phyloP scores from a whole-genome alignment of 2,329 filamentous ascomycete genomes.

The Ophiostoma ulmi region DNA sequence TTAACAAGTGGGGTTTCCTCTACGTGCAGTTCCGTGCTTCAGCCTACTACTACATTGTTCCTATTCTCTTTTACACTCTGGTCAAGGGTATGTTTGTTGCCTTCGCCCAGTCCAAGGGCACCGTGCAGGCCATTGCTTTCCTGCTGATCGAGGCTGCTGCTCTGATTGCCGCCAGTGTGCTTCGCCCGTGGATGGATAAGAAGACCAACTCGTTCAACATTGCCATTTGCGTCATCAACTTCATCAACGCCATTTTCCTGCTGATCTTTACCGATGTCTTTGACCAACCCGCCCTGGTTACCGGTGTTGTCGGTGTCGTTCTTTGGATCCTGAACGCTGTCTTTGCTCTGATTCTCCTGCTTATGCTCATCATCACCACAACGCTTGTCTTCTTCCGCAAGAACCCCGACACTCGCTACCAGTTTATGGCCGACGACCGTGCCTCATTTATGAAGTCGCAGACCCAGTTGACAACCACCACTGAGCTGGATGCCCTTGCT shows the following conservation, averaged over 20 bases:
- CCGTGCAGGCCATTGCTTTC: conserved; percentile 68
- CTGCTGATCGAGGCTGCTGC: conserved; percentile 69
- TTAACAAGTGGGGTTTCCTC: conserved; percentile 91
- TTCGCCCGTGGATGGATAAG: conserved; percentile 93
- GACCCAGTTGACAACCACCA: conserved; percentile 62
- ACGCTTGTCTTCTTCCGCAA: conserved; percentile 68
- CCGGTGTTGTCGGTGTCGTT: conserved; percentile 75
- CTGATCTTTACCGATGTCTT: conserved; percentile 79
- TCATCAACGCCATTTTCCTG: conserved; percentile 74
- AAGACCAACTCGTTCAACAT: conserved; percentile 90
- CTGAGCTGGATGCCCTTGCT: conserved; percentile 76
- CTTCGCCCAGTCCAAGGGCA: conserved; percentile 61
- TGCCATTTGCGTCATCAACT: conserved; percentile 74
- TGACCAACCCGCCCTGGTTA: conserved; percentile 69
- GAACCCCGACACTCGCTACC: conserved; percentile 81
- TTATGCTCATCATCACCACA: conserved; percentile 68
- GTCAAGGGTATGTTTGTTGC: conserved; percentile 79
- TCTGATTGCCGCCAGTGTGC: conserved; percentile 65
- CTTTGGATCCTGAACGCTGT: conserved; percentile 78
- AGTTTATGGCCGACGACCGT: conserved; percentile 83
- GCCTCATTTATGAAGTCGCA: conserved; percentile 89
- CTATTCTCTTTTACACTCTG: conserved; percentile 64
- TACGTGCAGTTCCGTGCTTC: conserved; percentile 87
- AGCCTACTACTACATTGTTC: conserved; percentile 82
- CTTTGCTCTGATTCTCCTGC: conserved; percentile 68